Conservation (phyloP, 1,284 basidiomycete species). For the Stereum hirsutum region DNA sequence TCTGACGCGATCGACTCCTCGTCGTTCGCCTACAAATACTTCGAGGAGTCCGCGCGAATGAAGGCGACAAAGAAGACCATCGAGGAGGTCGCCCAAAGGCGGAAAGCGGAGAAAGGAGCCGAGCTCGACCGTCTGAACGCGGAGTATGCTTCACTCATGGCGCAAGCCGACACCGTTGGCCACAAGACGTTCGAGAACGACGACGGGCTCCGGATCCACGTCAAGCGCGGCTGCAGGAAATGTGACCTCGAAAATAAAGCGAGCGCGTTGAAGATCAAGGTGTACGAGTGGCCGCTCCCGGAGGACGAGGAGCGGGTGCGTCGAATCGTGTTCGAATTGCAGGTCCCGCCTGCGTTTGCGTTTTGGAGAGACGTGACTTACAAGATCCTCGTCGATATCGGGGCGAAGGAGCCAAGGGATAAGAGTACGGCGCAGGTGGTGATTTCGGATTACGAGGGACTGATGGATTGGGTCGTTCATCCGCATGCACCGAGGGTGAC, state of each 20-base stretch:
- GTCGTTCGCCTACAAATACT: conserved; percentile 7
- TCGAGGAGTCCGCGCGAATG: conserved; percentile 1
- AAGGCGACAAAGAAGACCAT: too few relatives aligned
- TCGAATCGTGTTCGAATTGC: conserved; percentile 34
- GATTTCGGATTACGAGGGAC: background rate
- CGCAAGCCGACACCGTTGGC: conserved; percentile 2
- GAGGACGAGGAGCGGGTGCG: conserved; percentile 13
- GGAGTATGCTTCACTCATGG: background rate
- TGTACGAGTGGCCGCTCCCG: conserved; percentile 45
- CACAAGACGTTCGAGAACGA: too few relatives aligned
- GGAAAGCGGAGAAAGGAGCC: conserved; percentile 2
- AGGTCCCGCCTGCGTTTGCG: conserved; percentile 26
- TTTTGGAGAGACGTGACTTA: conserved; percentile 37
- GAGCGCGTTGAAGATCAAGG: conserved; percentile 20
- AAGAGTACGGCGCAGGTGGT: background rate
- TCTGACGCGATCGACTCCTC: conserved; percentile 7
- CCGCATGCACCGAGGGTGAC: conserved; percentile 17
- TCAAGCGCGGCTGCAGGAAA: conserved; percentile 14
- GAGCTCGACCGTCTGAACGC: conserved; percentile 3
- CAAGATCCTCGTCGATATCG: conserved; percentile 24
- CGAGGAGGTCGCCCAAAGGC: conserved; percentile 6
- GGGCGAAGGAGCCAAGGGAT: conserved; percentile 8
- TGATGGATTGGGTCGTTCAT: conserved; percentile 2
- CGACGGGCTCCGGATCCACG: too few relatives aligned
- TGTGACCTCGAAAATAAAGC: conserved; percentile 21